Base-by-base conservation (phyloP, 148 eudicot genomes). In the Rhododendron simsii region DNA sequence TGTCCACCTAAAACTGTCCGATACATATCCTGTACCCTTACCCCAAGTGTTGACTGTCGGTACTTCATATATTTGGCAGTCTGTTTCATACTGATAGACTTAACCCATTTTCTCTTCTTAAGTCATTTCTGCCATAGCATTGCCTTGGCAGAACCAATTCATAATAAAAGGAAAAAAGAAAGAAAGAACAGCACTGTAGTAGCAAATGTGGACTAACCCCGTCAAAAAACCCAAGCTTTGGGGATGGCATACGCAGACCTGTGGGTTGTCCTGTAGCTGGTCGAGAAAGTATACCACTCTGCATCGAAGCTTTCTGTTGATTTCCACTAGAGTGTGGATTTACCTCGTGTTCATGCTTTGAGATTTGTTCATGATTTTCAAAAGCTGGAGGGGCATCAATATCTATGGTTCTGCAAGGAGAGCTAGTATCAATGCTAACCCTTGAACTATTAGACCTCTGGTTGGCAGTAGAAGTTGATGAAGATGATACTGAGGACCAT, bases 211-310 rank as follows among this genome's bases (percentile, higher is more conserved):
- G 81, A 92, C 99, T 93, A 13, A 96, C 99, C 96, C 98, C 99
- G 82, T 97, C 99, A 88, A 97, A 97, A 89, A 90, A 97, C 50
- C 99, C 98, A 67, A 94, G 91, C 85, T 94, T 97, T n/a, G 98
- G 96, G 2, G 99, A 95, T 39, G 99, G 99, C 94, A 94, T 87
- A 74, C 98, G 93, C 55, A 97, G 93, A 84, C 98, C 98, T 63
- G 99, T 89, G 61, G 99, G 98, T 86, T 93, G 93, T 87, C 86
- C 89, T 9, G 88, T 86, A 85, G 87, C 89, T 74, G 93, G 84
- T 80, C 83, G 90, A 74, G 87, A 45, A 84, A 78, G 76, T 57
- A 90, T 73, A 0, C 87, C 88, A 83, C 65, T 71, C 86, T 80
- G 93, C 63, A 86, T 65, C 15, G 92, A 78, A 88, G 89, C 59